Conservation (phyloP, 2,329 filamentous ascomycete genomes). For the Dactylellina parvicollis region DNA sequence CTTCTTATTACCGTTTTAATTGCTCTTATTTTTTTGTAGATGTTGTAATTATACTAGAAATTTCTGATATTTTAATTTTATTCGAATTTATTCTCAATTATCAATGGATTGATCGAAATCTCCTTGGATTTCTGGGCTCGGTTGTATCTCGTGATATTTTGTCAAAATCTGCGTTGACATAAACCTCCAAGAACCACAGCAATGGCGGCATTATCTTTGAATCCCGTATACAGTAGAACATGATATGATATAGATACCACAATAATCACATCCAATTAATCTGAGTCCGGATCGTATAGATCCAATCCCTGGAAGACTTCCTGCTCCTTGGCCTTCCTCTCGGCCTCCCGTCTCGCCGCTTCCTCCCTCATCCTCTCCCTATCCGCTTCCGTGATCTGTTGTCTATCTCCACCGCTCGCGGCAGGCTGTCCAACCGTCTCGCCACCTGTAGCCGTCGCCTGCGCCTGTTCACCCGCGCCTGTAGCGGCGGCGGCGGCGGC, state of each 20-base stretch:
- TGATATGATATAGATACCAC: too few species aligned
- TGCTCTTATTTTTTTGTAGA: neutral
- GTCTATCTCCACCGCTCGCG: conserved; percentile 58
- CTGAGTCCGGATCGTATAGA: conserved; percentile 63
- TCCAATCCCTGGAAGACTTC: conserved; percentile 61
- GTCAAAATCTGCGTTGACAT: too few species aligned
- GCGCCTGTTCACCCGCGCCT: conserved; percentile 59
- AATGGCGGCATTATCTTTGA: too few species aligned
- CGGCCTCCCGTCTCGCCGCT: conserved; percentile 52
- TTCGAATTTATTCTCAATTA: neutral
- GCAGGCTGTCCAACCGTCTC: conserved; percentile 49
- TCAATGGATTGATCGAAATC: too few species aligned
- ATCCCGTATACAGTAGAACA: too few species aligned
- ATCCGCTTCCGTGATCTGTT: conserved; percentile 60
- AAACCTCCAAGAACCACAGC: too few species aligned
- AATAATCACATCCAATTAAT: conserved; percentile 51
- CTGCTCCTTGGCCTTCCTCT: conserved; percentile 61
- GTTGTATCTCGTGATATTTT: too few species aligned
- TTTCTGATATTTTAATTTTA: neutral
- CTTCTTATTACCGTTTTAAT: neutral
- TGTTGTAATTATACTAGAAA: neutral
- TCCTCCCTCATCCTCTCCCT: conserved; percentile 56
- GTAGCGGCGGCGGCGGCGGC: conserved; percentile 68
- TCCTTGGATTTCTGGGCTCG: too few species aligned
- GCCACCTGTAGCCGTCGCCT: conserved; percentile 56